These are phyloP conservation scores for Umbelopsis sp. DNA, from an alignment of 371 early-diverging fungal species.

Conservation along the genomic window DNA sequence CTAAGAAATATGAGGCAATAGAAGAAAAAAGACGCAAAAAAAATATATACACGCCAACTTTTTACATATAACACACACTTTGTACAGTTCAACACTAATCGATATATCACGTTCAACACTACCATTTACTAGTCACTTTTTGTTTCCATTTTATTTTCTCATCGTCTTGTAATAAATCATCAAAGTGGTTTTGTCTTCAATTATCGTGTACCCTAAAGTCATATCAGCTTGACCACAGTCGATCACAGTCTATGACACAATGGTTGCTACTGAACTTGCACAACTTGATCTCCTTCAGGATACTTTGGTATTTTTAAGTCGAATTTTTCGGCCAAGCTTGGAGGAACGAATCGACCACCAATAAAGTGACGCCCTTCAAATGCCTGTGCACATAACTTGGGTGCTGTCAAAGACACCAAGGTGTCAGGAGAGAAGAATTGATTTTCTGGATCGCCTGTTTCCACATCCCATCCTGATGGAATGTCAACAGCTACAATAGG, in stretches of 20 bases:
- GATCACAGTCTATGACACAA: neutral
- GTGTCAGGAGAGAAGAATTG: conserved; percentile 72
- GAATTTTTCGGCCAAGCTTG: conserved; percentile 62
- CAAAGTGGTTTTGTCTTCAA: too few relatives aligned
- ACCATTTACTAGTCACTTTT: too few relatives aligned
- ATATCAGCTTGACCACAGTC: neutral
- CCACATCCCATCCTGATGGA: conserved; percentile 95
- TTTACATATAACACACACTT: too few relatives aligned
- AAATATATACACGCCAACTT: too few relatives aligned
- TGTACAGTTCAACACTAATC: too few relatives aligned
- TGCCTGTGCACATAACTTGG: conserved; percentile 72
- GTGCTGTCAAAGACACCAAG: conserved; percentile 90
- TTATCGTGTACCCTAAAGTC: too few relatives aligned
- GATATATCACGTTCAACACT: too few relatives aligned
- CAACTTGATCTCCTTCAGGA: conserved; percentile 67
- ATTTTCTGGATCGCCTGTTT: conserved; percentile 60
- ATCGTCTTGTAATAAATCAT: too few relatives aligned
- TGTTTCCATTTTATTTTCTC: too few relatives aligned
- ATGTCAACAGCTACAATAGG: conserved; percentile 87
- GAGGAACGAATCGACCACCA: conserved; percentile 89
- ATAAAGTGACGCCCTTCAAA: conserved; percentile 80
- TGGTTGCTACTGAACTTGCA: conserved; percentile 20
- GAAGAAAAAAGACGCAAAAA: neutral
- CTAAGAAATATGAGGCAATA: neutral
- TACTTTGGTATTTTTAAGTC: conserved; percentile 67